These are phyloP conservation scores for Zalerion maritima DNA, from an alignment of 495 filamentous ascomycete genomes.

Conservation along the genomic window DNA sequence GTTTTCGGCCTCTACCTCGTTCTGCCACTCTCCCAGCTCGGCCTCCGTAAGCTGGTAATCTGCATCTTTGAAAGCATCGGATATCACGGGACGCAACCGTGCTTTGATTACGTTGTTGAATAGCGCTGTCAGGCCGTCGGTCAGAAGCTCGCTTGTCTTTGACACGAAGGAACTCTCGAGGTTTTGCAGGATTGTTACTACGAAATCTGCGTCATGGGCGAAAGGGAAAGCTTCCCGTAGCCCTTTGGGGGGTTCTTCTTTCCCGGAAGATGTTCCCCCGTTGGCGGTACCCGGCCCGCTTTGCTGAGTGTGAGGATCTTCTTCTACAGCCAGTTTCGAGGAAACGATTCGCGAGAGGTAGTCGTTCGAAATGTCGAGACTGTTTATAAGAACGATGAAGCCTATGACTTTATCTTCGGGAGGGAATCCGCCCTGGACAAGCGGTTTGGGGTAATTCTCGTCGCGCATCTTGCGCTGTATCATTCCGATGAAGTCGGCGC, in stretches of 20 bases:
- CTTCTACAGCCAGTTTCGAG: slow-evolving; percentile 37
- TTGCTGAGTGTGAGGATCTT: slow-evolving; percentile 12
- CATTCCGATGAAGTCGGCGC: slow-evolving; percentile 90
- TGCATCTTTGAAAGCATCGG: slow-evolving; percentile 80
- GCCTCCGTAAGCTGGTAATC: slow-evolving; percentile 54
- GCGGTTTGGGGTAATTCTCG: slow-evolving; percentile 69
- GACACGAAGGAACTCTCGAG: slow-evolving; percentile 55
- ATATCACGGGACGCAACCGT: slow-evolving; percentile 68
- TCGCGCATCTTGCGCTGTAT: slow-evolving; percentile 95
- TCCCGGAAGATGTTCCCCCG: slow-evolving; percentile 6
- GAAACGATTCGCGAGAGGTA: slow-evolving; percentile 79
- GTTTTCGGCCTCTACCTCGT: slow-evolving; percentile 35
- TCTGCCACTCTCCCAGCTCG: slow-evolving; percentile 32
- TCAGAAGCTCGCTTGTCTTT: slow-evolving; percentile 68
- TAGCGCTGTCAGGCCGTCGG: slow-evolving; percentile 66
- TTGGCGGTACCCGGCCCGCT: background rate
- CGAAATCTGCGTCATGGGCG: slow-evolving; percentile 52
- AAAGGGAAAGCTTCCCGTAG: slow-evolving; percentile 64
- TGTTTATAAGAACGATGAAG: slow-evolving; percentile 90
- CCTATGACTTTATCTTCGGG: slow-evolving; percentile 70
- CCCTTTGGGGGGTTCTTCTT: slow-evolving; percentile 15
- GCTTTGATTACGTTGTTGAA: slow-evolving; percentile 82
- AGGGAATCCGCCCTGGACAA: slow-evolving; percentile 60
- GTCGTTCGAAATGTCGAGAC: slow-evolving; percentile 77
- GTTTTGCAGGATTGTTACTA: slow-evolving; percentile 48